Evolutionary conservation across 2,329 filamentous ascomycete genomes (phyloP).

Genomic region (Phoma sp.): DNA sequence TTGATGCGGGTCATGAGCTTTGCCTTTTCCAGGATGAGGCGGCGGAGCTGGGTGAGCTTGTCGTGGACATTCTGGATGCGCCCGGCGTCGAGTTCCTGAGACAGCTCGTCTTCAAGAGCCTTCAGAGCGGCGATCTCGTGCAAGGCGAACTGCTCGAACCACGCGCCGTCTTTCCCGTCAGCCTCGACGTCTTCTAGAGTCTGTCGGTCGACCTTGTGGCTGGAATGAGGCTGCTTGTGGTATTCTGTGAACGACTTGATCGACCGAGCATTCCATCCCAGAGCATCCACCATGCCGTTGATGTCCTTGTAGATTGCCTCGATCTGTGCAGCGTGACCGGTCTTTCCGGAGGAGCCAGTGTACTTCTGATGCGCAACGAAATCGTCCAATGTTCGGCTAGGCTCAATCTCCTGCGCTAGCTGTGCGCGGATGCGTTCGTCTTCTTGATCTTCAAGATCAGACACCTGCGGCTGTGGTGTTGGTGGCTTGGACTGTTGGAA

Average conservation of each 20-base stretch:
- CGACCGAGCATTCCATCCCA: slow-evolving; percentile 83
- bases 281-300: slow-evolving; percentile 92
- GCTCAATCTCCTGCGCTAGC: slow-evolving; percentile 66
- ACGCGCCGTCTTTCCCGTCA: slow-evolving; percentile 44
- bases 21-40: slow-evolving; percentile 73
- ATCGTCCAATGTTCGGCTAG: slow-evolving; percentile 69
- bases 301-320: slow-evolving; percentile 74
- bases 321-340: slow-evolving; percentile 56
- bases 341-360: slow-evolving; percentile 46
- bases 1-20: slow-evolving; percentile 75
- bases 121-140: slow-evolving; percentile 76
- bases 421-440: slow-evolving; percentile 72
- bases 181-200: slow-evolving; percentile 64
- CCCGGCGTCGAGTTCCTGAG: slow-evolving; percentile 69
- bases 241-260: slow-evolving; percentile 68
- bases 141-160: slow-evolving; percentile 75
- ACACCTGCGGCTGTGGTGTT: slow-evolving; percentile 48
- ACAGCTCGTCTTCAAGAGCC: slow-evolving; percentile 67
- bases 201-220: slow-evolving; percentile 65
- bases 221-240: slow-evolving; percentile 58
- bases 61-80: slow-evolving; percentile 72
- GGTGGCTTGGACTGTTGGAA: slow-evolving; percentile 44
- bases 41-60: slow-evolving; percentile 72
- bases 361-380: slow-evolving; percentile 68
- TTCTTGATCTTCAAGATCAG: slow-evolving; percentile 61